Evolutionary conservation across 768 basidiomycete species (phyloP), one percentile per base, ranked within the genome.

Genomic region (Chiua virens): DNA sequence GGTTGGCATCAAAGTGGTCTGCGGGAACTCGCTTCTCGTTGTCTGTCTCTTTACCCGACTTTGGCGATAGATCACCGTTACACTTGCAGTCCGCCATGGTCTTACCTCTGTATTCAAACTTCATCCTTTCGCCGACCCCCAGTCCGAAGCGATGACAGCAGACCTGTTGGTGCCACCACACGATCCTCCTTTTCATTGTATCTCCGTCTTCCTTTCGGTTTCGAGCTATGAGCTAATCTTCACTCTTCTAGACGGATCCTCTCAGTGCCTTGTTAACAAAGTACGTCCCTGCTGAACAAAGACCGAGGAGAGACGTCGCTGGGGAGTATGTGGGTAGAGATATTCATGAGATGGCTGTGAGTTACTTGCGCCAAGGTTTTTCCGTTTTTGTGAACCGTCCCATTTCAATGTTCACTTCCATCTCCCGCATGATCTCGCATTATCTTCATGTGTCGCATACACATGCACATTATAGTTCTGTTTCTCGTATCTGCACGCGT

Each of bases 311-410:
- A 70, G 90, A 92, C 64, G 59, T 86, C 35, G 79, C 75, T 25
- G 91, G 89, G 60, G 86, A 89, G 41, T 92, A 87, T 81, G 75
- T 81, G 49, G 76, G 77, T 38, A 77, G 70, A 54, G 89, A 92
- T 64, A 81, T 89, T 54, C 85, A 90, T 69, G 82, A 86, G 39
- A 74, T 92, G 55, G 88, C 92, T 63, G 89, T 92, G 71, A 85
- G 79, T 79, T 53, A 37, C 51, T 44, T 63, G 39, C 49, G 38
- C 58, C 56, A 58, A 48, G 36, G 47, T 30, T 49, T 25, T 13
- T 45, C 32, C n/a, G 8, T 50, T 47, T 54, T 61, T 54, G 30
- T 45, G n/a, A 47, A 48, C 27, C 35, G 37, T 21, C 15, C 41
- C 25, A 38, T 35, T 50, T 37, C 42, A 27, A 13, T 48, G 34